Conservation (phyloP, 257 asterid species). For the Jasminum sambac region DNA sequence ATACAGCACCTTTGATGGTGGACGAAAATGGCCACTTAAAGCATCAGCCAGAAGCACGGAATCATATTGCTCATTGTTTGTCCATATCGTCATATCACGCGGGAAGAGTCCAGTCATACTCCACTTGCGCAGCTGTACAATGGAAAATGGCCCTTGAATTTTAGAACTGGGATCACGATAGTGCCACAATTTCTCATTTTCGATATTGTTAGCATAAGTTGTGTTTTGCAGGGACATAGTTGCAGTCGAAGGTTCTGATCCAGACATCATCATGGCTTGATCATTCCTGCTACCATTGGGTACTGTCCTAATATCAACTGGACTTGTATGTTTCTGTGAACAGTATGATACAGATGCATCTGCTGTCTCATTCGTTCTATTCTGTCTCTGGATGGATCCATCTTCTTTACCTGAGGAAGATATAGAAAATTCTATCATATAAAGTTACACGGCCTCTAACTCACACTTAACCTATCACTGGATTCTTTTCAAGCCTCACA, state of each 20-base stretch:
- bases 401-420: conserved; percentile 65
- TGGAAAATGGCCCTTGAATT: conserved; percentile 93
- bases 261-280: conserved; percentile 41
- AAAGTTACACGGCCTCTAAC: conserved; percentile 17
- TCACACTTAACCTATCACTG: conserved; percentile 10
- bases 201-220: conserved; percentile 43
- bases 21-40: conserved; percentile 50
- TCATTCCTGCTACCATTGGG: conserved; percentile 31
- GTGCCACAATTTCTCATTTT: conserved; percentile 86
- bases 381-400: conserved; percentile 31
- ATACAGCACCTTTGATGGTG: conserved; percentile 38
- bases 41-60: conserved; percentile 75
- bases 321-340: conserved; percentile 37
- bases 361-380: conserved; percentile 35
- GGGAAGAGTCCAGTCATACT: conserved; percentile 84
- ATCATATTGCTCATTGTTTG: conserved; percentile 66
- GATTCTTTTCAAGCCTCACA: conserved; percentile 32
- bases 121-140: conserved; percentile 86
- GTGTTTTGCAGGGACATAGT: conserved; percentile 34
- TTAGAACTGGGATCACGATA: conserved; percentile 90
- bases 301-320: conserved; percentile 25
- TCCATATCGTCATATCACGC: conserved; percentile 89
- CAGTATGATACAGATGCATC: conserved; percentile 39
- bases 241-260: conserved; percentile 46
- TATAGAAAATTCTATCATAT: conserved; percentile 19